phyloP scores from a whole-genome alignment of 2,329 filamentous ascomycete species.

The Magnaporthiopsis incrustans region DNA sequence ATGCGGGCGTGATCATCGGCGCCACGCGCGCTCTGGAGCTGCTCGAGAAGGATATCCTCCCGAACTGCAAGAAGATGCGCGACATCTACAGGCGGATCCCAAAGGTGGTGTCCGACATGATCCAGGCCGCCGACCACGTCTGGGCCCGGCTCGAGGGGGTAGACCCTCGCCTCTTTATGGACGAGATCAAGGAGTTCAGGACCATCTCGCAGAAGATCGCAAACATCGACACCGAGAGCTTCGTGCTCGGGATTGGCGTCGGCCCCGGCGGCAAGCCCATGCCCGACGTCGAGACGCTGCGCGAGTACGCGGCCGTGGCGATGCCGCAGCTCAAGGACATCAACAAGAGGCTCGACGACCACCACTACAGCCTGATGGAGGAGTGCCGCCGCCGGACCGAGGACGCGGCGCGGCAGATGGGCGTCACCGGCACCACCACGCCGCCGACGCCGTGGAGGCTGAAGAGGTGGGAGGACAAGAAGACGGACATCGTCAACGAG shows the following conservation, averaged over 20 bases:
- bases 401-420: conserved; percentile 2
- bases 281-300: no score
- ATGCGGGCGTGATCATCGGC: background rate
- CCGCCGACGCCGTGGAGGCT: background rate
- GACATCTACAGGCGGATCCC: background rate
- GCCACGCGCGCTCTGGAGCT: background rate
- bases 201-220: background rate
- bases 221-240: background rate
- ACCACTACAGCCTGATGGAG: background rate
- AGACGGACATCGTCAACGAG: background rate
- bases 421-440: background rate
- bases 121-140: background rate
- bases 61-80: background rate
- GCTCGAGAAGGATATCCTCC: background rate
- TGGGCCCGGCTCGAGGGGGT: background rate
- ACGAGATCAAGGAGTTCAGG: background rate
- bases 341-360: background rate
- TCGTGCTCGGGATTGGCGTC: no score
- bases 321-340: background rate
- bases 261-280: no score
- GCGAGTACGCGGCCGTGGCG: background rate
- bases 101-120: background rate
- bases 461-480: background rate
- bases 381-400: background rate
- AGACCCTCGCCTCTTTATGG: background rate